Base-by-base conservation (phyloP, 148 eudicot species). In the Talinum fruticosum region DNA sequence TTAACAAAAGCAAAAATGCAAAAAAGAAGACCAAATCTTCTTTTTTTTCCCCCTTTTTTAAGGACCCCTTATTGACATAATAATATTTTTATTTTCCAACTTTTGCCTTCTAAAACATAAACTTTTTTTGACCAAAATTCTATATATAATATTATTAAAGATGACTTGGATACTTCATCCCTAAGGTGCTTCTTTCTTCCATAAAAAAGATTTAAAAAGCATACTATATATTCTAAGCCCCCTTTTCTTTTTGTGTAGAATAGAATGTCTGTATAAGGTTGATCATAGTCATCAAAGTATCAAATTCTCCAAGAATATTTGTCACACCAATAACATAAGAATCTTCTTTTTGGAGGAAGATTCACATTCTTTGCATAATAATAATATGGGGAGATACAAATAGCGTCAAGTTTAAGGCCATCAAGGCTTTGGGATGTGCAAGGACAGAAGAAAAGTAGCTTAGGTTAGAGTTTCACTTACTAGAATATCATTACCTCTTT, bases 161-260 rank as follows among this genome's bases (percentile, higher is more conserved):
- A 29, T 75, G 54, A 64, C 54, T 15, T 77, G 67, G 45, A 77
- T 69, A 26, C 79, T 77, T 77, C 79, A 41, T 45, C 79, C 51
- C 28, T 77, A 77, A 77, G 79, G 73, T 77, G 79, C 24, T 77
- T 77, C 35, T 35, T 35, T 51, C 74, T 47, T 34, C 67, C 79
- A 77, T 69, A 35, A 76, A 57, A 33, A 51, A 53, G 30, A 75
- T 23, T 13, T 2, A 69, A 36, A 76, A 66, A 68, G 24, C 10
- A 19, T 18, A 33, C 1, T 33, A 32, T 15, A 67, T 76, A 76
- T 76, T 76, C 79, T 4, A 33, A 68, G n/a, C 26, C 26, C 49
- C 69, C 34, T 10, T n/a, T 47, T 68, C 66, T 76, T 32, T 2
- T 14, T 23, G 0, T 21, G 34, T 66, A 23, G 67, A 76, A 51